A percentile compares a stretch with the other conserved stretches of the same genome.
These are phyloP conservation scores for Trametes maxima DNA, from an alignment of 768 basidiomycete species.

Conservation along the genomic window DNA sequence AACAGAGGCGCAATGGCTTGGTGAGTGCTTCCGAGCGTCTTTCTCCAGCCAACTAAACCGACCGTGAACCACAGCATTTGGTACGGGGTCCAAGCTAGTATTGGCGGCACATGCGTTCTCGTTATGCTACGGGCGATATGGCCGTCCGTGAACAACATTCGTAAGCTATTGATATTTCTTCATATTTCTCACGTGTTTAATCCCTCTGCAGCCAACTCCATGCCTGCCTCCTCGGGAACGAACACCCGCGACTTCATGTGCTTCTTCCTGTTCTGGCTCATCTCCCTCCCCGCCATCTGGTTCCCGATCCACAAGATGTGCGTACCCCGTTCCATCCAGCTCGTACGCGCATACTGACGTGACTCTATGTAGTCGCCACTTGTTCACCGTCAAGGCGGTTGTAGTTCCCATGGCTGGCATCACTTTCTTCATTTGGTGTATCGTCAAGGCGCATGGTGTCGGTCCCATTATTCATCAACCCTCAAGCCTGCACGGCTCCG, in stretches of 20 bases:
- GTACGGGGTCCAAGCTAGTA: conserved; percentile 81
- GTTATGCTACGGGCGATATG: conserved; percentile 78
- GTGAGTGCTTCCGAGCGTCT: conserved; percentile 41
- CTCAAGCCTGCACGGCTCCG: conserved; percentile 61
- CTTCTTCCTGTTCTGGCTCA: conserved; percentile 88
- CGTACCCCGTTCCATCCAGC: conserved; percentile 30
- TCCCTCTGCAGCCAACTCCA: conserved; percentile 56
- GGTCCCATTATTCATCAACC: conserved; percentile 74
- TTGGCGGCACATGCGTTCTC: conserved; percentile 78
- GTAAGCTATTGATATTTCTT: conserved; percentile 39
- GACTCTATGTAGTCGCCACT: conserved; percentile 54
- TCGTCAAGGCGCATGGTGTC: conserved; percentile 75
- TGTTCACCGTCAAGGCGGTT: conserved; percentile 80
- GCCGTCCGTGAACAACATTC: conserved; percentile 69
- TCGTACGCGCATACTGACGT: neutral
- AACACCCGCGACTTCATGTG: conserved; percentile 75
- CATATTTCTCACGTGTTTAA: conserved; percentile 11
- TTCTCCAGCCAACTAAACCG: neutral
- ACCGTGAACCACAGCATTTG: conserved; percentile 52
- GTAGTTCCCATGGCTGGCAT: conserved; percentile 71
- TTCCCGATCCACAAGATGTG: conserved; percentile 83
- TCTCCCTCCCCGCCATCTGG: conserved; percentile 80
- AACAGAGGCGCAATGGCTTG: conserved; percentile 75
- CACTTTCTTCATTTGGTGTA: conserved; percentile 77
- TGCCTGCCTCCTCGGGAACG: conserved; percentile 75